Base-by-base conservation (phyloP, 2,329 filamentous ascomycete species). In the Calonectria montana region DNA sequence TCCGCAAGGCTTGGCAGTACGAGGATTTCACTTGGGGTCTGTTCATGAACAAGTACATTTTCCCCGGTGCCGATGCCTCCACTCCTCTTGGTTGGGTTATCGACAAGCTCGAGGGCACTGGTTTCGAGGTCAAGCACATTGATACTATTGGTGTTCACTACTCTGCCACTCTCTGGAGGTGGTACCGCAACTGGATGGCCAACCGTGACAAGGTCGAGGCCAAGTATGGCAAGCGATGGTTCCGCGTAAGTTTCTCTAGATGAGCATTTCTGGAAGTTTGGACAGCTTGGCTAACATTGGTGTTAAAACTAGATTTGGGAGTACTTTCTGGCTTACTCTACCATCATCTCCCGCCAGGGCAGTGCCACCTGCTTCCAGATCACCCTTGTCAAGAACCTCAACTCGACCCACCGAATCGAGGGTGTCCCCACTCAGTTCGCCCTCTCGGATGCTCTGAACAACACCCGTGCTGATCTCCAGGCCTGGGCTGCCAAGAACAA, bases 1-100 rank as follows among this genome's bases (percentile, higher is more conserved):
- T 99, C 73, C 93, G 97, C 79, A 97, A 97, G 88, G 88, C 90
- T 75, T 98, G 97, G 97, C 97, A 98, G 85, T 98, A 98, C 82
- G 96, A 98, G 88, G 96, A 98, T 86, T 90, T 98, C 64, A 94
- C 96, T 84, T 98, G 97, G 97, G 97, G 97, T 83, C 90, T 98
- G 57, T 98, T 98, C 90, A 97, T 98, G 95, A 98, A 98, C 92
- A 98, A 98, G 88, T 98, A 98, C 86, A 90, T 98, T 84, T 98
- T 98, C 91, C 97, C 96, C 39, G 97, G 97, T 82, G 97, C 97
- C 64, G 97, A 98, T 82, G 97, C 97, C 65, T 97, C 94, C 50
- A 97, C 95, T 70, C 97, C 97, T 64, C 91, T 99, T 61, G 95
- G 94, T 78, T 97, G 93, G 85, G 94, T 97, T 80, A 88, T 97